Conservation (phyloP, 345 rosid species). For the Bruguiera gymnorhiza region DNA sequence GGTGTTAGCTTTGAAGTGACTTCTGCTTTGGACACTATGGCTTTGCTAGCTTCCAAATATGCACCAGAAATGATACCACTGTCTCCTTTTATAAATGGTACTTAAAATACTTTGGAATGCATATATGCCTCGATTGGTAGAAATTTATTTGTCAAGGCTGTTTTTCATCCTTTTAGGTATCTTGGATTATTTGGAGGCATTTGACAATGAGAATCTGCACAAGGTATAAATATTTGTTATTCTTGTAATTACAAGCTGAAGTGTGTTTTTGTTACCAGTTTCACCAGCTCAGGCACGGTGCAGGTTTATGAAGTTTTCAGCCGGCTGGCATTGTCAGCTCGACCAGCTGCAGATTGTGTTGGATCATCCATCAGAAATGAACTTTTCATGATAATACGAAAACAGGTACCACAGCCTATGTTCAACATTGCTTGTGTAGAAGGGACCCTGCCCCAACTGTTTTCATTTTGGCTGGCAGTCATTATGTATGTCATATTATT, state of each 20-base stretch:
- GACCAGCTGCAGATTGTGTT: conserved; percentile 33
- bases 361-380: conserved; percentile 70
- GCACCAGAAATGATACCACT: conserved; percentile 60
- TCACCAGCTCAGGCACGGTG: conserved; percentile 13
- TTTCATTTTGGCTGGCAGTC: too few relatives aligned
- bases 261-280: conserved; percentile 1
- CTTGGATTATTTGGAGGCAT: conserved; percentile 87
- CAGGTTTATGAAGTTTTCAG: conserved; percentile 87
- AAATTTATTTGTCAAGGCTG: not conserved
- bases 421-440: not conserved
- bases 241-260: conserved; percentile 13
- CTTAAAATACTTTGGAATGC: not conserved
- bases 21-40: conserved; percentile 70
- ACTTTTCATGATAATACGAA: conserved; percentile 69
- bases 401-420: conserved; percentile 52
- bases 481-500: not conserved
- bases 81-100: conserved; percentile 82
- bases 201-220: conserved; percentile 60
- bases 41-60: conserved; percentile 52
- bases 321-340: conserved; percentile 50
- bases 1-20: conserved; percentile 64
- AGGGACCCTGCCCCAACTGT: too few relatives aligned
- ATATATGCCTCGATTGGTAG: not conserved
- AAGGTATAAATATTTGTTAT: conserved; percentile 41
- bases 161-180: conserved; percentile 49